phyloP scores from a whole-genome alignment of 1,139 yeast species.

The Suhomyces yuchorum region DNA sequence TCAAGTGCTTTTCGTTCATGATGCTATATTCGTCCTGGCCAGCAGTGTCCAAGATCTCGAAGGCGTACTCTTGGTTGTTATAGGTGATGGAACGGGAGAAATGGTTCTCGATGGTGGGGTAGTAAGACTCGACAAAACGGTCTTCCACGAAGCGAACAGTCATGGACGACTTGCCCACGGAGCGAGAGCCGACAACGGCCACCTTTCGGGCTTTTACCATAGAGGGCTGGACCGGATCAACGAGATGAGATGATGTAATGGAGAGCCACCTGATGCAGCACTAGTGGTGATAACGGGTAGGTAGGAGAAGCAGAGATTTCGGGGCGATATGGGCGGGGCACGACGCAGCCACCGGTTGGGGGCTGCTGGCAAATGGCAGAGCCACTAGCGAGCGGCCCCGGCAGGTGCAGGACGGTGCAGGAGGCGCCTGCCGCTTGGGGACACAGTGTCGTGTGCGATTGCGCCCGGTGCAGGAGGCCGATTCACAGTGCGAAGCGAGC shows the following conservation, averaged over 20 bases:
- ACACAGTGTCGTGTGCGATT: no score
- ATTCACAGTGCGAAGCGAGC: no score
- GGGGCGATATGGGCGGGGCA: background rate
- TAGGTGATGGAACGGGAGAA: conserved; percentile 71
- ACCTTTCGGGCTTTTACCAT: conserved; percentile 68
- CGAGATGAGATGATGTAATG: background rate
- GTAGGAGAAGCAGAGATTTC: conserved; percentile 1
- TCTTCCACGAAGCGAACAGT: conserved; percentile 86
- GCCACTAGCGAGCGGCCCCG: no score
- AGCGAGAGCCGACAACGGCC: conserved; percentile 86
- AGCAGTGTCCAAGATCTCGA: conserved; percentile 90
- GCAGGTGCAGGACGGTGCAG: no score
- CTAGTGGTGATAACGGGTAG: background rate
- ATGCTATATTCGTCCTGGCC: conserved; percentile 93
- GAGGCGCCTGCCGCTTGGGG: no score
- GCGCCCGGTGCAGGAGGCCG: no score
- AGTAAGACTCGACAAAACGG: conserved; percentile 86
- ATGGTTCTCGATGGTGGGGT: conserved; percentile 92
- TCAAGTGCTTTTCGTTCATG: conserved; percentile 78
- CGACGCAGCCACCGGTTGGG: background rate
- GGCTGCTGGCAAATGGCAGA: background rate
- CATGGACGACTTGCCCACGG: conserved; percentile 88
- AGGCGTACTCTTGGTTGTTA: conserved; percentile 75
- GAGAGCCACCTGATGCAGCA: background rate
- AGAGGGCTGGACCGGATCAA: background rate